A percentile compares a stretch with the other conserved stretches of the same genome.
Evolutionary conservation across 1,284 basidiomycete species (phyloP).

Genomic region (Coniferiporia weirii): DNA sequence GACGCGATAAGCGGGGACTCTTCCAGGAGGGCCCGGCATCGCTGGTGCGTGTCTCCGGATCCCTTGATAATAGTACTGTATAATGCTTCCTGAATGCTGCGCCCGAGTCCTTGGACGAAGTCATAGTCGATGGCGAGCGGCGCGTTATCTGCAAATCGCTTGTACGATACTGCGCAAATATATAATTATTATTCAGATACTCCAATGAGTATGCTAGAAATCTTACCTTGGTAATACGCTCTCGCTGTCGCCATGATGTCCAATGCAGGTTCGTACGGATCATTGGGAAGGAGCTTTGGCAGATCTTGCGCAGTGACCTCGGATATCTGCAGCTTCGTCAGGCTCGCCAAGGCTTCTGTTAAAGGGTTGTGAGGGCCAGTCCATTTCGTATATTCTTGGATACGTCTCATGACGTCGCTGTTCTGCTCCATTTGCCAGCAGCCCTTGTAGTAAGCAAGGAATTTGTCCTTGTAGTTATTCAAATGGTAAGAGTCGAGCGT

Average conservation of each 20-base stretch:
- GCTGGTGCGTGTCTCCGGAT: conserved; percentile 37
- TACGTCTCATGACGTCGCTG: not conserved
- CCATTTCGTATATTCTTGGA: not conserved
- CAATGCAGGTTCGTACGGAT: conserved; percentile 45
- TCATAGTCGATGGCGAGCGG: conserved; percentile 60
- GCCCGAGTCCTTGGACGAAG: conserved; percentile 37
- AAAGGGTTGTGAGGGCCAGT: not conserved
- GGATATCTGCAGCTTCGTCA: not conserved
- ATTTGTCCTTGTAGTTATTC: conserved; percentile 51
- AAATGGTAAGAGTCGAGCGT: conserved; percentile 58
- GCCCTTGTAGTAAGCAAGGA: conserved; percentile 42
- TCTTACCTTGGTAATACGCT: conserved; percentile 66
- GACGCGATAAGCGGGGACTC: conserved; percentile 44
- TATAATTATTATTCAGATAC: not conserved
- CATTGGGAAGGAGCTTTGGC: conserved; percentile 46
- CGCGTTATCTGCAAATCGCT: conserved; percentile 36
- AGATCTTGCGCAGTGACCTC: conserved; percentile 38
- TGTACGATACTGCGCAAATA: not conserved
- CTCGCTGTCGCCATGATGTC: conserved; percentile 65
- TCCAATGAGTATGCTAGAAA: not conserved
- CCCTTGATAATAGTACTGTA: conserved; percentile 36
- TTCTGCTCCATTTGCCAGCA: not conserved
- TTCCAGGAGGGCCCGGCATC: conserved; percentile 48
- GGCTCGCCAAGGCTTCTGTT: not conserved
- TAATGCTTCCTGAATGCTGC: conserved; percentile 41